These are phyloP conservation scores for Leccinum pallidistipes DNA, from an alignment of 1,284 basidiomycete species.

Conservation along the genomic window DNA sequence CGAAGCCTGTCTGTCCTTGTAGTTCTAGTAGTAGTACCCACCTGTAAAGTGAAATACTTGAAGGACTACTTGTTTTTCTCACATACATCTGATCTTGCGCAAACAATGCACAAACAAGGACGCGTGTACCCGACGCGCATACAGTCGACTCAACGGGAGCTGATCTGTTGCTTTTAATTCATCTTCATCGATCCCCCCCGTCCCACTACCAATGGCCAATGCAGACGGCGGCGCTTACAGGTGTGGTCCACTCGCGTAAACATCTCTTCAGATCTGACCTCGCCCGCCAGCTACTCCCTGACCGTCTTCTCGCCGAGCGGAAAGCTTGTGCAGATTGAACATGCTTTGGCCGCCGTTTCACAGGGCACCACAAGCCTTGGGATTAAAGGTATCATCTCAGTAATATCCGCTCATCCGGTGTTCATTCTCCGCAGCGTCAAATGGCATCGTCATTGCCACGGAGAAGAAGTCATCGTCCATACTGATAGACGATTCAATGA, in stretches of 20 bases:
- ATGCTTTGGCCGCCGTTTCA: slow-evolving; percentile 96
- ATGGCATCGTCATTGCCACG: slow-evolving; percentile 98
- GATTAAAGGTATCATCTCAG: slow-evolving; percentile 80
- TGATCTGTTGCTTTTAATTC: slow-evolving; percentile 27
- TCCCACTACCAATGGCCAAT: slow-evolving; percentile 53
- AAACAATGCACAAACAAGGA: slow-evolving; percentile 30
- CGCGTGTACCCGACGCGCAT: slow-evolving; percentile 35
- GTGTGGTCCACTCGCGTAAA: slow-evolving; percentile 36
- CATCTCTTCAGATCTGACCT: slow-evolving; percentile 22
- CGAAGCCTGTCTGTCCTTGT: background rate
- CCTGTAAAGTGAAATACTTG: background rate
- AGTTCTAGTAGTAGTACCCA: background rate
- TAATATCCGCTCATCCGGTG: slow-evolving; percentile 20
- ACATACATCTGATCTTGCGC: slow-evolving; percentile 12
- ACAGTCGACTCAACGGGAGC: background rate
- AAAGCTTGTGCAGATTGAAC: slow-evolving; percentile 99
- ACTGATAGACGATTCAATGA: slow-evolving; percentile 95
- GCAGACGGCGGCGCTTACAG: slow-evolving; percentile 84
- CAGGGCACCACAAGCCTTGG: slow-evolving; percentile 96
- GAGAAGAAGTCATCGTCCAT: slow-evolving; percentile 99
- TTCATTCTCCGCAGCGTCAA: slow-evolving; percentile 68
- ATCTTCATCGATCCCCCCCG: slow-evolving; percentile 1
- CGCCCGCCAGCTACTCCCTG: slow-evolving; percentile 82
- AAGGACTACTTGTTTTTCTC: slow-evolving; percentile 13
- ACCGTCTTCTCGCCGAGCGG: slow-evolving; percentile 99